Percentiles rank a stretch among this genome's conserved stretches.
Evolutionary conservation across 2,329 filamentous ascomycete genomes (phyloP).

Genomic region (Nigrospora sphaerica): DNA sequence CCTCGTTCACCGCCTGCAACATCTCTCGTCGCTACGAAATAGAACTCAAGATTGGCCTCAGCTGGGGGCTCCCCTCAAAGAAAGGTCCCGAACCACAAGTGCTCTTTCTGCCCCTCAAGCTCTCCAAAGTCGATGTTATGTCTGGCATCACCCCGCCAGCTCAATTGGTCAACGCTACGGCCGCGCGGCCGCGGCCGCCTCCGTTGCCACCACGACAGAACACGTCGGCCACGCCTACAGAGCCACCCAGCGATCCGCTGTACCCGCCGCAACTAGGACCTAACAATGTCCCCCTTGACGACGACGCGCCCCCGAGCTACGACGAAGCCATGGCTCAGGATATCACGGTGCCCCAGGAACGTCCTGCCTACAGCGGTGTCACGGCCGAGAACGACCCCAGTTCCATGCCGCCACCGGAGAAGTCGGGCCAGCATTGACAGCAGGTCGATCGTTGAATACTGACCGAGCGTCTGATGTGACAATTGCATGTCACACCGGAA

Average conservation of each 20-base stretch:
- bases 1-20: slow-evolving; percentile 85
- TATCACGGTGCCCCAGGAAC: slow-evolving; percentile 53
- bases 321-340: slow-evolving; percentile 84
- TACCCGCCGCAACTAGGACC: slow-evolving; percentile 52
- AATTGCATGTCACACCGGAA: no score
- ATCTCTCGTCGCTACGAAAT: slow-evolving; percentile 75
- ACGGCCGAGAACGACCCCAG: slow-evolving; percentile 55
- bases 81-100: slow-evolving; percentile 53
- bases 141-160: slow-evolving; percentile 81
- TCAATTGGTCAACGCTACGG: slow-evolving; percentile 54
- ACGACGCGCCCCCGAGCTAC: slow-evolving; percentile 89
- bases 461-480: no score
- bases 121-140: slow-evolving; percentile 69
- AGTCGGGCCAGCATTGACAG: slow-evolving; percentile 10
- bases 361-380: slow-evolving; percentile 62
- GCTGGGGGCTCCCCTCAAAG: slow-evolving; percentile 47
- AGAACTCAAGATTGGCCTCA: slow-evolving; percentile 72
- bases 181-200: slow-evolving; percentile 19
- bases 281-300: slow-evolving; percentile 37
- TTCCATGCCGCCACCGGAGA: slow-evolving; percentile 24
- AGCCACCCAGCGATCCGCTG: slow-evolving; percentile 35
- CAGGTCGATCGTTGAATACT: no score
- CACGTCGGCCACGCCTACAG: slow-evolving; percentile 4
- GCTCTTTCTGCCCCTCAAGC: slow-evolving; percentile 69
- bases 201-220: slow-evolving; percentile 31